Conservation (phyloP, 257 asterid species). For the Jacaranda mimosifolia region DNA sequence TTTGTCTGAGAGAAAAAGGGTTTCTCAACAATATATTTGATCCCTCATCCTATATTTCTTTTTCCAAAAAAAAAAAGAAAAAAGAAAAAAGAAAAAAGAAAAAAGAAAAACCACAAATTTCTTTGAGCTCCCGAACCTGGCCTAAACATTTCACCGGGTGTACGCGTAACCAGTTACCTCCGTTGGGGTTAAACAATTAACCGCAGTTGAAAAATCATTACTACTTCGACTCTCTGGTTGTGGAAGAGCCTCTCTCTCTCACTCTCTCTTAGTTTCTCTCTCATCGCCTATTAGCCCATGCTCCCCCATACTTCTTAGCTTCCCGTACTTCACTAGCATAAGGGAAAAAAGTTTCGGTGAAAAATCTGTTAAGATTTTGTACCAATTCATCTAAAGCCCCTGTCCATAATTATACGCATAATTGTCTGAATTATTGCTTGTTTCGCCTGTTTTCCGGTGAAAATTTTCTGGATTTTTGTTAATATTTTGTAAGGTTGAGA, state of each 20-base stretch:
- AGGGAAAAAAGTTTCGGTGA: not conserved
- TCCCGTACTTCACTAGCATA: conserved; percentile 42
- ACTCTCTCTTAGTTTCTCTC: too few species aligned
- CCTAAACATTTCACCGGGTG: conserved; percentile 27
- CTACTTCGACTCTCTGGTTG: conserved; percentile 37
- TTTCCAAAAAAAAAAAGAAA: too few species aligned
- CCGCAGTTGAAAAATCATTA: conserved; percentile 44
- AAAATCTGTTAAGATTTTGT: conserved; percentile 31
- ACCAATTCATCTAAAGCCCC: not conserved
- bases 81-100: too few species aligned
- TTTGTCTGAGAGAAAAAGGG: too few species aligned
- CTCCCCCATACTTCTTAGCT: conserved; percentile 49
- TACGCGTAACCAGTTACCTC: conserved; percentile 16
- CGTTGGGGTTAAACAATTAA: conserved; percentile 30
- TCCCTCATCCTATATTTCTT: too few species aligned
- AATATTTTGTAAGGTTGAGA: conserved; percentile 30
- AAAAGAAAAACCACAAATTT: not conserved
- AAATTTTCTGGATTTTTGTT: conserved; percentile 13
- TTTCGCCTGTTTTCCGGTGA: conserved; percentile 30
- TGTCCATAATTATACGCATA: not conserved
- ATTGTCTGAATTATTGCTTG: conserved; percentile 20
- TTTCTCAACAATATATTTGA: too few species aligned
- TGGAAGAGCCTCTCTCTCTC: conserved; percentile 44
- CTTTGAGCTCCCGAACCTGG: conserved; percentile 22
- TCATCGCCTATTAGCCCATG: conserved; percentile 36